A percentile compares a stretch with the other conserved stretches of the same genome.
These are phyloP conservation scores for Pontederia crassipes DNA, from an alignment of 176 grass and related monocot genomes.

Conservation along the genomic window DNA sequence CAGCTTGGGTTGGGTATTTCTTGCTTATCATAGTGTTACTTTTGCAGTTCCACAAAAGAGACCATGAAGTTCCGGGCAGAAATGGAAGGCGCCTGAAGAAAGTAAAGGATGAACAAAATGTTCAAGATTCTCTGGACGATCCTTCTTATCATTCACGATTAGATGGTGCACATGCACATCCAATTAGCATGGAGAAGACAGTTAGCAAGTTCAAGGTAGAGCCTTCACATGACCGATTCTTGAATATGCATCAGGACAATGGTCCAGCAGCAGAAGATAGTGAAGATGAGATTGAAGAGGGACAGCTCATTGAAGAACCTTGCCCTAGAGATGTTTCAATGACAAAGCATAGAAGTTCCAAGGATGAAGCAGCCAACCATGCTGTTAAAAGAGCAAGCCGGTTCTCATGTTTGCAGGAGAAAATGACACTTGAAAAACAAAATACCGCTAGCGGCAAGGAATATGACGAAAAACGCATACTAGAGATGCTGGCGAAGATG, in stretches of 20 bases:
- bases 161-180: not conserved
- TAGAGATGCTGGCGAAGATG: conserved; percentile 66
- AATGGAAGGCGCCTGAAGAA: not conserved
- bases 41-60: conserved; percentile 45
- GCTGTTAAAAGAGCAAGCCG: conserved; percentile 25
- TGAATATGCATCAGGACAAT: conserved; percentile 7
- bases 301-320: conserved; percentile 44
- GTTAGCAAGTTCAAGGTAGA: not conserved
- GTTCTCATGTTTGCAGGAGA: conserved; percentile 4
- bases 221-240: not conserved
- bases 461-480: conserved; percentile 31
- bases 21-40: conserved; percentile 36
- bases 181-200: not conserved
- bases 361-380: conserved; percentile 23
- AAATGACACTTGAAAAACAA: conserved; percentile 19
- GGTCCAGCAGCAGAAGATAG: conserved; percentile 12
- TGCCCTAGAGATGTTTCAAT: conserved; percentile 8
- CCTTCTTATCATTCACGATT: not conserved
- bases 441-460: conserved; percentile 8
- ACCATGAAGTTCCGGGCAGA: conserved; percentile 14
- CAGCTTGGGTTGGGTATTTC: conserved; percentile 11
- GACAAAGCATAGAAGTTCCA: conserved; percentile 19
- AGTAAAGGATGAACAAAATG: not conserved
- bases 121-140: not conserved
- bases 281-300: conserved; percentile 54